Evolutionary conservation across 352 stramenopile species (phyloP).

Genomic region (Pythium utonaiense): DNA sequence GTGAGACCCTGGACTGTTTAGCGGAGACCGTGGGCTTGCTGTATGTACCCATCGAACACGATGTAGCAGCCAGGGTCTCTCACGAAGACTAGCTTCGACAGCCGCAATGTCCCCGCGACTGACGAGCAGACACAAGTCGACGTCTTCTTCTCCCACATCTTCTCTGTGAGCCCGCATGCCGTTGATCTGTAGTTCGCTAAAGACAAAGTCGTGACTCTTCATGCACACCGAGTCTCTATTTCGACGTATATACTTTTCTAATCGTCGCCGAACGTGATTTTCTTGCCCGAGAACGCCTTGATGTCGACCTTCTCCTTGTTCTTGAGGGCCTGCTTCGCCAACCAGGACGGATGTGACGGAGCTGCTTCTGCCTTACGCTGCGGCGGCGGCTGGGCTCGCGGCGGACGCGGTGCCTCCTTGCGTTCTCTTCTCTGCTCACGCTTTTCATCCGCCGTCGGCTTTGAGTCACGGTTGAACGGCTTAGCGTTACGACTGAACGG

Average conservation of each 20-base stretch:
- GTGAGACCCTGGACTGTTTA: not conserved
- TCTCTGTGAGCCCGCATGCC: not conserved
- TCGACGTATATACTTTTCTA: slow-evolving; percentile 13
- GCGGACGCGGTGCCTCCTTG: not conserved
- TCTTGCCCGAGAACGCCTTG: slow-evolving; percentile 71
- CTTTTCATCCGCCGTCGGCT: slow-evolving; percentile 17
- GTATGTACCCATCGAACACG: slow-evolving; percentile 57
- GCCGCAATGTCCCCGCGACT: slow-evolving; percentile 32
- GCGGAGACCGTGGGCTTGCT: not conserved
- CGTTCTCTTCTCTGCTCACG: slow-evolving; percentile 19
- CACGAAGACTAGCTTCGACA: slow-evolving; percentile 32
- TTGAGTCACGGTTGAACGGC: slow-evolving; percentile 14
- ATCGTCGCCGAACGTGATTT: slow-evolving; percentile 75
- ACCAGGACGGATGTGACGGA: slow-evolving; percentile 55
- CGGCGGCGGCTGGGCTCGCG: slow-evolving; percentile 3
- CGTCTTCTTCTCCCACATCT: not conserved
- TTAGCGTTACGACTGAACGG: not conserved
- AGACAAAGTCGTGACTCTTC: not conserved
- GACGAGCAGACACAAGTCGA: slow-evolving; percentile 61
- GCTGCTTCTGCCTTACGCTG: slow-evolving; percentile 24
- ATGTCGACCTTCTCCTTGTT: slow-evolving; percentile 77
- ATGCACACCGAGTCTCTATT: not conserved
- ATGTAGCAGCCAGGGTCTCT: slow-evolving; percentile 31
- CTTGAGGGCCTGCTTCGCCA: slow-evolving; percentile 82
- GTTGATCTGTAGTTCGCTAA: not conserved